These are phyloP conservation scores for Tolypocladium ovalisporum DNA, from an alignment of 2,329 filamentous ascomycete genomes.

Conservation along the genomic window DNA sequence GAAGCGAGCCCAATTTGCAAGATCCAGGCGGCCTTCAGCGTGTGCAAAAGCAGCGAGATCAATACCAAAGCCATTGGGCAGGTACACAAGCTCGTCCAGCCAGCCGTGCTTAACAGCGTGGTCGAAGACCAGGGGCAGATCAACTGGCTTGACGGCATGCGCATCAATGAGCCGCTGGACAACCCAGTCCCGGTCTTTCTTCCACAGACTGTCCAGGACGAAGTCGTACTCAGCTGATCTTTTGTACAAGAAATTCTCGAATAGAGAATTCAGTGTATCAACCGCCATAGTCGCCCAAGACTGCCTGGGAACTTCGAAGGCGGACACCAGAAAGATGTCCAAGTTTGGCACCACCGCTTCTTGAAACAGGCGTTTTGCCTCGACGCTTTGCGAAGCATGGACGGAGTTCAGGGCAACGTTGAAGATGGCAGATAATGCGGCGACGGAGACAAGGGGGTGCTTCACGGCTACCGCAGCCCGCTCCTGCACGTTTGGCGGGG, in stretches of 20 bases:
- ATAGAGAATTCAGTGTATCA: conserved; percentile 65
- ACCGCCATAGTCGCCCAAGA: conserved; percentile 67
- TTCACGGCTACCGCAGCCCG: conserved; percentile 55
- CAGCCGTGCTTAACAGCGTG: conserved; percentile 74
- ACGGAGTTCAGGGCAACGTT: conserved; percentile 52
- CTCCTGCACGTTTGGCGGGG: conserved; percentile 36
- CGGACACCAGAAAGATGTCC: conserved; percentile 68
- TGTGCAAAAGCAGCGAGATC: conserved; percentile 82
- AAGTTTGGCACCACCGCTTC: conserved; percentile 62
- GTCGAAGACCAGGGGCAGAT: conserved; percentile 31
- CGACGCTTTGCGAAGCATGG: conserved; percentile 49
- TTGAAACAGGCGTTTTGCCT: conserved; percentile 56
- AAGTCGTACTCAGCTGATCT: conserved; percentile 71
- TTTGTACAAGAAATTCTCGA: conserved; percentile 75
- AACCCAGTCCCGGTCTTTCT: conserved; percentile 81
- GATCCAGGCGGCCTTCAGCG: conserved; percentile 66
- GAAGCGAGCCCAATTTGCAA: conserved; percentile 69
- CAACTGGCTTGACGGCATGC: conserved; percentile 60
- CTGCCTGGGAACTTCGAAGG: conserved; percentile 60
- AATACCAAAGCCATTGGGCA: conserved; percentile 74
- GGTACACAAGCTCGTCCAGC: conserved; percentile 69
- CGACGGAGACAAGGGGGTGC: conserved; percentile 80
- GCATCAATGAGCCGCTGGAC: conserved; percentile 70
- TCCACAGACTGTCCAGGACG: conserved; percentile 84
- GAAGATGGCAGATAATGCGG: conserved; percentile 64